Base-by-base conservation (phyloP, 2,329 filamentous ascomycete genomes). In the Aschersonia sp. region DNA sequence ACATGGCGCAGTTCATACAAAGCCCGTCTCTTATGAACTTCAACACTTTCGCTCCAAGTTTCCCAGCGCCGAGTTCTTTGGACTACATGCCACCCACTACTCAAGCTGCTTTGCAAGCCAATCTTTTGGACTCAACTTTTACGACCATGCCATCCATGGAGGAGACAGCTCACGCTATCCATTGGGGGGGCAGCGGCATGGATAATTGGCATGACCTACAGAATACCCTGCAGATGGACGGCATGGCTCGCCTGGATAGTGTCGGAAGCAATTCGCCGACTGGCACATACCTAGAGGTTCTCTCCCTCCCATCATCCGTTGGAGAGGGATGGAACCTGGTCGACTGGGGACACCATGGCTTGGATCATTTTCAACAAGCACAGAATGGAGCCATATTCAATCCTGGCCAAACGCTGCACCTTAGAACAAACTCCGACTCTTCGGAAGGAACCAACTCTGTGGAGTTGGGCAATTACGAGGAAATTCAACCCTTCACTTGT, bases 251-350 rank as follows among this genome's bases (percentile, higher is more conserved):
- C 32, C 55, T 69, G 35, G 64, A 62, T 30, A 70, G 65, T 45
- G 67, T 69, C 40, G 68, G 68, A 46, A 70, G 68, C 58, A 67
- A 66, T 49, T 71, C 68, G 9, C 68, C 68, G 28, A 70, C 67
- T 2, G 65, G 66, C 43, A 69, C 77, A 51, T 89, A 87, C 63
- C 70, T 95, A 44, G 89, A 96, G 65, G 85, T 94, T 35, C 70
- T 91, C 45, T 96, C 91, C 5, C 71, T 95, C 43, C 76, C 78
- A 30, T 83, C 81, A 48, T 88, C 88, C 54, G 86, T 85, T 59
- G 89, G 94, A 56, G 86, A 89, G 56, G 86, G 87, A 50, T 97
- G 89, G 89, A 80, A 79, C 46, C 78, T 85, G 54, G 81, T 96
- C 49, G 85, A 92, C 54, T 77, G 80, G 61, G 82, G 82, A 51